Evolutionary conservation across 2,329 filamentous ascomycete species (phyloP), one percentile per base, ranked within the genome.

Genomic region (Fusarium incarnatum): DNA sequence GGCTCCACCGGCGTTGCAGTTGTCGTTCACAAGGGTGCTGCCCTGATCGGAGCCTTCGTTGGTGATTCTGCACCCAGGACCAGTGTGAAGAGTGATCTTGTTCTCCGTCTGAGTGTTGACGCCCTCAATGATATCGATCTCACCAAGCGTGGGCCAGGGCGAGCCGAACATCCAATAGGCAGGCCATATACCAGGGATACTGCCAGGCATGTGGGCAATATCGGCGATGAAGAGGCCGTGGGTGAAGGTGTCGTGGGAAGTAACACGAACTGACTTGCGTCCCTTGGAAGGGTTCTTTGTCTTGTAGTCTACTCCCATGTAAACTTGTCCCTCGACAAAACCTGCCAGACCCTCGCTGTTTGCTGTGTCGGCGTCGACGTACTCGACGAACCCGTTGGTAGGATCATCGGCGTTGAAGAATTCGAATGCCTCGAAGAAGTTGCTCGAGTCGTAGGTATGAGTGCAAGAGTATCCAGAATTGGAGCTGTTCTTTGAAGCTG

Each of bases 101-200:
- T 92, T 88, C 62, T 83, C 80, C 5, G 81, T 77, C 66, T 89
- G 85, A 23, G 83, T 81, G 81, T 93, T 92, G 72, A 94, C 90
- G 40, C 91, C 92, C 81, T 94, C 92, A 72, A 94, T 88, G 74
- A 94, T 91, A 78, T 95, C 92, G 73, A 95, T 92, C 80, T 94
- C 92, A 48, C 92, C 92, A 10, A 83, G 82, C 44, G 77, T 78
- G 3, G 92, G 92, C 92, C 92, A 94, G 75, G 86, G 80, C n/a
- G 85, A 82, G 18, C 91, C 92, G 34, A 93, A 85, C 54, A 83
- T 84, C 87, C 87, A 92, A 78, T 91, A 91, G 16, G 92, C 92
- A 2, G 92, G 92, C 92, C 92, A 95, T 16, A 88, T 86, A 34
- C 92, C 92, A 75, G 92, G 94, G 64, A 84, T 82, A 44, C 87